phyloP scores from a whole-genome alignment of 192 early-diverging fungal genomes.

The Backusella luteola region DNA sequence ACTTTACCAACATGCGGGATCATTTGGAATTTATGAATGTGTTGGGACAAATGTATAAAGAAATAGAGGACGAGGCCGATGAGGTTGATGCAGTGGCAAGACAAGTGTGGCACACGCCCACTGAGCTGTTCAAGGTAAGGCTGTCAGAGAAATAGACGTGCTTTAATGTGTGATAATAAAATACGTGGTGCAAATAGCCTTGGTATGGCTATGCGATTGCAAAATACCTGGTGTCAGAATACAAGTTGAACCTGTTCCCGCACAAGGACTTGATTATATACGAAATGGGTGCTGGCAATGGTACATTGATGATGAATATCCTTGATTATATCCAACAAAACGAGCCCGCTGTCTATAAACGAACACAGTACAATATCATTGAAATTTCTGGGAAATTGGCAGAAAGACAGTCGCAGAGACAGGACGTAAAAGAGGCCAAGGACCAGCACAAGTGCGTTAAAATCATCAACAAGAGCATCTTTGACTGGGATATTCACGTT shows the following conservation, averaged over 20 bases:
- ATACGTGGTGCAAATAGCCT: constrained; percentile 45
- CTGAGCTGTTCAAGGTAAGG: constrained; percentile 84
- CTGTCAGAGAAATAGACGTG: neutral
- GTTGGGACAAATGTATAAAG: constrained; percentile 74
- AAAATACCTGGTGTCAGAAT: constrained; percentile 80
- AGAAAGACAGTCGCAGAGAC: constrained; percentile 56
- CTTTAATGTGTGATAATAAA: neutral
- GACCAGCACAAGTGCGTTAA: constrained; percentile 60
- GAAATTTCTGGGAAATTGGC: constrained; percentile 90
- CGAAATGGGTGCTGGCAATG: constrained; percentile 97
- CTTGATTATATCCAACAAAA: constrained; percentile 81
- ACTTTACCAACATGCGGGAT: constrained; percentile 64
- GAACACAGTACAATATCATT: constrained; percentile 84
- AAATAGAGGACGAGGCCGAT: constrained; percentile 74
- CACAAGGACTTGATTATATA: constrained; percentile 80
- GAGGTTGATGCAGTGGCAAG: constrained; percentile 71
- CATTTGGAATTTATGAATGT: constrained; percentile 71
- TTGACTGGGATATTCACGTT: constrained; percentile 81
- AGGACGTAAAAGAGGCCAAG: constrained; percentile 39
- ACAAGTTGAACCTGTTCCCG: constrained; percentile 59
- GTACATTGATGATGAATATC: constrained; percentile 92
- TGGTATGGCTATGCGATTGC: constrained; percentile 94
- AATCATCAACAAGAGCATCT: constrained; percentile 89
- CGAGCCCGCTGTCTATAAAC: constrained; percentile 76
- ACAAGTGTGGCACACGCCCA: constrained; percentile 98